Percentiles rank a stretch among this genome's conserved stretches.
Evolutionary conservation across 208 protist species (phyloP).

Genomic region (Trypanosoma caninum): DNA sequence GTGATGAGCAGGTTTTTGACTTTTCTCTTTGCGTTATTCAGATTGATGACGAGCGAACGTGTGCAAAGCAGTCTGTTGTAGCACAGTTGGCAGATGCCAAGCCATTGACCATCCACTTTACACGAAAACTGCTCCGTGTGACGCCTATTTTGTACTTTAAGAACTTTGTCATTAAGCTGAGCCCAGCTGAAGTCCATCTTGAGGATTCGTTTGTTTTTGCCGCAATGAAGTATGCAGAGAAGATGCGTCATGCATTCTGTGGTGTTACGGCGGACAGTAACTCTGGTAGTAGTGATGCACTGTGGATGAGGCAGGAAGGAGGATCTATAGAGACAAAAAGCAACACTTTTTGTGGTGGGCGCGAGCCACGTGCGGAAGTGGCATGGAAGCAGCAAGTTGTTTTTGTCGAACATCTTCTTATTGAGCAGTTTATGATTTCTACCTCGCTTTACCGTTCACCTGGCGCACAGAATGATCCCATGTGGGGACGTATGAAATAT

Average conservation of each 20-base stretch:
- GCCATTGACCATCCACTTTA: slow-evolving; percentile 24
- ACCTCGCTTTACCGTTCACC: slow-evolving; percentile 76
- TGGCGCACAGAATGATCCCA: slow-evolving; percentile 61
- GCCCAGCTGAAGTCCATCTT: slow-evolving; percentile 60
- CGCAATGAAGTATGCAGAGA: slow-evolving; percentile 36
- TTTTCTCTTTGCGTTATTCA: slow-evolving; percentile 44
- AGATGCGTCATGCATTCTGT: slow-evolving; percentile 19
- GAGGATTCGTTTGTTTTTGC: slow-evolving; percentile 71
- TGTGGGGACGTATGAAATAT: slow-evolving; percentile 57
- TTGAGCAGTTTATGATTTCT: slow-evolving; percentile 62
- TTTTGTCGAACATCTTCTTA: slow-evolving; percentile 47
- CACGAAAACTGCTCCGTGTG: slow-evolving; percentile 46
- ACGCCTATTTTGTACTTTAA: slow-evolving; percentile 67
- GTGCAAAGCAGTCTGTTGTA: slow-evolving; percentile 62
- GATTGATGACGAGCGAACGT: slow-evolving; percentile 62
- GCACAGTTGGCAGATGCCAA: slow-evolving; percentile 44
- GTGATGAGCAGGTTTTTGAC: slow-evolving; percentile 51
- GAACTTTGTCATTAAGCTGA: slow-evolving; percentile 25
- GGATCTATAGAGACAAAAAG: not conserved
- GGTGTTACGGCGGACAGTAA: not conserved
- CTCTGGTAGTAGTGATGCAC: not conserved
- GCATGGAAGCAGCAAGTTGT: slow-evolving; percentile 37
- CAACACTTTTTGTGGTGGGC: not conserved
- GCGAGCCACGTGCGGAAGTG: not conserved
- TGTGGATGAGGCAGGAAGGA: not conserved